phyloP scores from a whole-genome alignment of 768 basidiomycete species.

The Tulasnella sp. region DNA sequence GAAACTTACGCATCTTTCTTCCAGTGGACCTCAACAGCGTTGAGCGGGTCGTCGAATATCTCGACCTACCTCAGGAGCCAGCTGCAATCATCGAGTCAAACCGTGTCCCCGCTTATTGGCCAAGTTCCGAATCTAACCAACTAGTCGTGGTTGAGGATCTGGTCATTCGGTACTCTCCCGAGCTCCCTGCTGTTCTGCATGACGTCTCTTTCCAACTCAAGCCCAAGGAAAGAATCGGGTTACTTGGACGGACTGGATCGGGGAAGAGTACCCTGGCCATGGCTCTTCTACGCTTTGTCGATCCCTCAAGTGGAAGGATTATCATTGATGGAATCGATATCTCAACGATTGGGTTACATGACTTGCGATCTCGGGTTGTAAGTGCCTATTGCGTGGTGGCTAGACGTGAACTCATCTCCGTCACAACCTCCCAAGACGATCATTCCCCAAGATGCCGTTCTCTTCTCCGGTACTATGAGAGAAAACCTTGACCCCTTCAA shows the following conservation, averaged over 20 bases:
- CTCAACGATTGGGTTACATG: constrained; percentile 76
- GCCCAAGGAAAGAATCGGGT: constrained; percentile 68
- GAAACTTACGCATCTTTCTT: not conserved
- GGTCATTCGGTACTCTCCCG: constrained; percentile 47
- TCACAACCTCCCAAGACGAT: constrained; percentile 34
- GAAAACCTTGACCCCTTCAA: constrained; percentile 42
- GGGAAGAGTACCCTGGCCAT: constrained; percentile 61
- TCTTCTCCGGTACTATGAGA: constrained; percentile 73
- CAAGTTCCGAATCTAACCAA: constrained; percentile 57
- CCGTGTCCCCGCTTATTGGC: constrained; percentile 90
- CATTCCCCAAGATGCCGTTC: constrained; percentile 40
- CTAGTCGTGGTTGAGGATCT: constrained; percentile 71
- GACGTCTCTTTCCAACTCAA: constrained; percentile 68
- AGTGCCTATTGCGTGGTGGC: not conserved
- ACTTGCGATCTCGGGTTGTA: constrained; percentile 55
- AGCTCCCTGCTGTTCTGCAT: constrained; percentile 47
- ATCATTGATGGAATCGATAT: constrained; percentile 86
- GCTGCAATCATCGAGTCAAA: constrained; percentile 66
- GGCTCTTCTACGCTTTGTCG: constrained; percentile 80
- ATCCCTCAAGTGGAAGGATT: constrained; percentile 71
- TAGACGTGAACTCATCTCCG: not conserved
- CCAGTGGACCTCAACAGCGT: constrained; percentile 57
- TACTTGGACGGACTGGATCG: constrained; percentile 76
- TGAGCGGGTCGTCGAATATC: constrained; percentile 87
- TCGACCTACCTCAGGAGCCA: constrained; percentile 84